A percentile compares a stretch with the other conserved stretches of the same genome.
Evolutionary conservation across 2,329 filamentous ascomycete species (phyloP).

Genomic region (Fusarium nurragi): DNA sequence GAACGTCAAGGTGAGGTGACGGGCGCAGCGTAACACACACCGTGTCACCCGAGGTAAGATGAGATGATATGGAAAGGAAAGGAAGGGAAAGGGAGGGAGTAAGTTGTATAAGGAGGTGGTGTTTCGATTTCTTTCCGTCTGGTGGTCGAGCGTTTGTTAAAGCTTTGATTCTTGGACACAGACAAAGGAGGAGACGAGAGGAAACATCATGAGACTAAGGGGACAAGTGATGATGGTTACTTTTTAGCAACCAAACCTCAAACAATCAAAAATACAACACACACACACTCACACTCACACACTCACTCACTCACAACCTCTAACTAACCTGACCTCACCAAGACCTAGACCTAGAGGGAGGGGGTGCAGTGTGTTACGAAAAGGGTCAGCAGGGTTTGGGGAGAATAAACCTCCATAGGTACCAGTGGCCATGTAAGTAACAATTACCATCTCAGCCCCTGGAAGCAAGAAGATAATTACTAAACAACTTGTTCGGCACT

Average conservation of each 20-base stretch:
- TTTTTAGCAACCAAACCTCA: conserved; percentile 16
- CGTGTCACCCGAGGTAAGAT: neutral
- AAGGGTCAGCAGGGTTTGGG: neutral
- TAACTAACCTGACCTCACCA: neutral
- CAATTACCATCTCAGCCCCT: neutral
- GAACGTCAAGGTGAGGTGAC: neutral
- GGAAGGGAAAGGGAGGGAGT: too few species aligned
- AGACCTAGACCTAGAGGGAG: neutral
- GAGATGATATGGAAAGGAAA: conserved; percentile 7
- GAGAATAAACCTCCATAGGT: neutral
- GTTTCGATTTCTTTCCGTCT: neutral
- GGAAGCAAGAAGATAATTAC: conserved; percentile 28
- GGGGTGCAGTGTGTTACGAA: neutral
- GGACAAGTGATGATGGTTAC: conserved; percentile 2
- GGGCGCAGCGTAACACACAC: conserved; percentile 11
- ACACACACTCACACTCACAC: neutral
- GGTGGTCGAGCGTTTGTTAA: neutral
- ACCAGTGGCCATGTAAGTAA: neutral
- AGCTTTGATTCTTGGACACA: neutral
- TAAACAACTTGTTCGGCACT: conserved; percentile 6
- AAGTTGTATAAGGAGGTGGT: neutral
- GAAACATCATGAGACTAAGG: too few species aligned
- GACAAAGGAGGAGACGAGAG: neutral
- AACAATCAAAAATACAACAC: conserved; percentile 4
- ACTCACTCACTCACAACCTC: neutral